Base-by-base conservation (phyloP, 108 stramenopile genomes). In the Hondaea fermentalgiana region DNA sequence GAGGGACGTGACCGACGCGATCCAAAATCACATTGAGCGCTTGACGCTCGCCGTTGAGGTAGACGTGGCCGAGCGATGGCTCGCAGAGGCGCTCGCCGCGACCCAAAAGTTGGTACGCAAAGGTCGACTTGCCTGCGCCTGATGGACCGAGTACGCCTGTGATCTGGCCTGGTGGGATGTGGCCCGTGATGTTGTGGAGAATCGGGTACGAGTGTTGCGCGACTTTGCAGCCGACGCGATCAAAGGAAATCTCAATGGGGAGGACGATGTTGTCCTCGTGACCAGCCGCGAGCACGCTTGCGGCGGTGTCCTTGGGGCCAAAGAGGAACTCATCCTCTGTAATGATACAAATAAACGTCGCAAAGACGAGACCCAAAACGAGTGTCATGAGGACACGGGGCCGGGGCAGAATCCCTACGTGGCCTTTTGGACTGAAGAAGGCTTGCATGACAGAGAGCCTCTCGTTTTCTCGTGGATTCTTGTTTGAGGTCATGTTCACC, bases 1-100 rank as follows among this genome's bases (percentile, higher is more conserved):
- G 96, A 57, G 94, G 95, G 60, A 96, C 95, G 76, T 96, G 96
- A 44, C 58, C 59, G 5, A 88, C 87, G 19, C 89, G 58, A 43
- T 88, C 90, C 14, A 91, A 89, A 14, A 95, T 72, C 3, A 72
- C 29, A 10, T 45, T 88, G 21, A 64, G 44, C n/a, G 60, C 44
- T 25, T 47, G 88, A 2, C 88, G 43, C 14, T 71, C 87, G 14
- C 92, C 93, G 91, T 95, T 95, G 72, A 96, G 90, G 55, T 88
- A 90, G 51, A 95, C 88, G 51, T 49, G n/a, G 49, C 60, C 88
- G n/a, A 25, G 42, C 19, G 44, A 64, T 16, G 44, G 35, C 25
- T 43, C 69, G 23, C 60, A 88, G 44, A 44, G 60, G 28, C 88
- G 60, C 45, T 44, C 64, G 69, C 60, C 60, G 23, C 60, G 88